phyloP scores from a whole-genome alignment of 2,329 filamentous ascomycete genomes.

The Fusarium torreyae region DNA sequence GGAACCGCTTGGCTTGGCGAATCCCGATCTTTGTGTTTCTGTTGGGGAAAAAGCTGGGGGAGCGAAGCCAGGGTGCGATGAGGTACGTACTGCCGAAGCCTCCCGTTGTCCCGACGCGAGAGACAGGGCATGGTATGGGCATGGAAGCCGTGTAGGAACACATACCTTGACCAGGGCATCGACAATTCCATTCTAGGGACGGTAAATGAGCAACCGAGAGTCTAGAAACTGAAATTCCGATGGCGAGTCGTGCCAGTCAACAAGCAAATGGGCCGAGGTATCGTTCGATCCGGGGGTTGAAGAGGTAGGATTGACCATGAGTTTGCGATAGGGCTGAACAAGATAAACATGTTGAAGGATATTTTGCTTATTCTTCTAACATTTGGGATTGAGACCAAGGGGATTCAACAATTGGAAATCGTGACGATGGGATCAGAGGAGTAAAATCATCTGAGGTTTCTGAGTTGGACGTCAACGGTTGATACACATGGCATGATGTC shows the following conservation, averaged over 20 bases:
- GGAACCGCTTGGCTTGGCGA: constrained; percentile 41
- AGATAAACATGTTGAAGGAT: constrained; percentile 13
- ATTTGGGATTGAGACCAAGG: constrained; percentile 1
- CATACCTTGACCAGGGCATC: constrained; percentile 7
- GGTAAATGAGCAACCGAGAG: constrained; percentile 1
- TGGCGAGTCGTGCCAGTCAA: constrained; percentile 34
- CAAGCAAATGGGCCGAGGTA: constrained; percentile 44
- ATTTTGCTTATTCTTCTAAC: constrained; percentile 2
- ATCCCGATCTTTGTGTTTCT: constrained; percentile 48
- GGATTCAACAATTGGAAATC: constrained; percentile 28
- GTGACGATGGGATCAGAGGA: constrained; percentile 2
- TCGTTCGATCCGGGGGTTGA: constrained; percentile 40
- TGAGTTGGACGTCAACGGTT: not conserved
- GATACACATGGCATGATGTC: constrained; percentile 32
- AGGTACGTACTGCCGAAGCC: constrained; percentile 31
- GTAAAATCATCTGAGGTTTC: constrained; percentile 19
- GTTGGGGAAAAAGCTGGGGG: constrained; percentile 50
- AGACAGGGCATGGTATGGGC: constrained; percentile 1
- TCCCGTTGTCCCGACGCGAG: constrained; percentile 39
- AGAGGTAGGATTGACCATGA: constrained; percentile 12
- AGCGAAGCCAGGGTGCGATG: constrained; percentile 22
- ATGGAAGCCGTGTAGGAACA: constrained; percentile 3
- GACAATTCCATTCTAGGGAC: constrained; percentile 8
- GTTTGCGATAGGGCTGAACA: constrained; percentile 40
- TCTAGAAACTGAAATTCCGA: constrained; percentile 15